Evolutionary conservation across 371 early-diverging fungal genomes (phyloP).

Genomic region (Globomyces sp.): DNA sequence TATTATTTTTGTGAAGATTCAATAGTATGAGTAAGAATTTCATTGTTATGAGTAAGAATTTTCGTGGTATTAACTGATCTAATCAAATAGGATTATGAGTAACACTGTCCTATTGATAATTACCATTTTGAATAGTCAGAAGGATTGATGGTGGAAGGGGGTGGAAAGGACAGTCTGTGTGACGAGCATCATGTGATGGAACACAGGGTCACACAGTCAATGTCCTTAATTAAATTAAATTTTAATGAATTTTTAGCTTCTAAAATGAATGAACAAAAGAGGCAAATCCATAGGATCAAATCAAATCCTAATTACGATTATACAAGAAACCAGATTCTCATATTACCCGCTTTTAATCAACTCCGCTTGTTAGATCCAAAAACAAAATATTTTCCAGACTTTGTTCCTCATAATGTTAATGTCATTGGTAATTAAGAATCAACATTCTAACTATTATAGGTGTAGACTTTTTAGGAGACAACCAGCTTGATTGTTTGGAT

Average conservation of each 20-base stretch:
- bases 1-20: too few species aligned
- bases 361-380: not conserved
- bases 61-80: too few species aligned
- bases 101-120: too few species aligned
- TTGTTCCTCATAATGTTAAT: not conserved
- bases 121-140: too few species aligned
- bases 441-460: not conserved
- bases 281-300: conserved; percentile 4
- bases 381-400: conserved; percentile 7
- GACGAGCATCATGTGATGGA: too few species aligned
- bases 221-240: not conserved
- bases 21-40: too few species aligned
- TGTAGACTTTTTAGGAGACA: not conserved
- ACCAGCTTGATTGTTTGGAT: not conserved
- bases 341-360: not conserved
- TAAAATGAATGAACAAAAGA: not conserved
- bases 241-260: not conserved
- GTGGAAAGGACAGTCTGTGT: too few species aligned
- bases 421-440: too few species aligned
- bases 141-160: too few species aligned
- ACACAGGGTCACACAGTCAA: not conserved
- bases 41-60: too few species aligned
- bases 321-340: not conserved
- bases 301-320: conserved; percentile 4
- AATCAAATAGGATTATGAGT: too few species aligned